A percentile compares a stretch with the other conserved stretches of the same genome.
Conservation (phyloP, 2,329 filamentous ascomycete genomes). For the Trichoderma atrobrunneum region DNA sequence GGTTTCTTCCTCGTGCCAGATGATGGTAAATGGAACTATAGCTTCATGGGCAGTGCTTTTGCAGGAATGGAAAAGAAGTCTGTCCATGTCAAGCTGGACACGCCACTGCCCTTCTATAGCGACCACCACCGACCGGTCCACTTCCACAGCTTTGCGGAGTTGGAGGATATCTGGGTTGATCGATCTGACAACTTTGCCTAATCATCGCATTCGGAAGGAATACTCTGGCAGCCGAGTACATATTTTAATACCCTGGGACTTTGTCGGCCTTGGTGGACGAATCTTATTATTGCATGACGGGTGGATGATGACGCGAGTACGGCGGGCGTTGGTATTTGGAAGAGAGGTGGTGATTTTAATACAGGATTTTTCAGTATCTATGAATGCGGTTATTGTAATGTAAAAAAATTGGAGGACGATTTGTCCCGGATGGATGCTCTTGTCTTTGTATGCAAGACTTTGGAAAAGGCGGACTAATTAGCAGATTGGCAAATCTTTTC, state of each 20-base stretch:
- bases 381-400: not conserved
- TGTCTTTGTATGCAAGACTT: conserved; percentile 4
- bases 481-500: conserved; percentile 14
- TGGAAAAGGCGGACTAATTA: conserved; percentile 9
- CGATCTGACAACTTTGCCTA: conserved; percentile 89
- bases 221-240: not conserved
- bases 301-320: conserved; percentile 2
- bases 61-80: conserved; percentile 85
- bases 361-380: not conserved
- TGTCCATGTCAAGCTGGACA: conserved; percentile 90
- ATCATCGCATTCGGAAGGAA: conserved; percentile 23
- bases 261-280: not conserved
- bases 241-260: not conserved
- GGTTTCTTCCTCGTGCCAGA: conserved; percentile 97
- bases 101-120: conserved; percentile 85
- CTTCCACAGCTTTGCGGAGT: conserved; percentile 95
- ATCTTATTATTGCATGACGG: not conserved
- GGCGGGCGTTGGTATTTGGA: conserved; percentile 6
- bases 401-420: not conserved
- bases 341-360: not conserved
- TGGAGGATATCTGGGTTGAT: conserved; percentile 97
- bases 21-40: conserved; percentile 91
- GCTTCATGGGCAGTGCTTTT: conserved; percentile 92
- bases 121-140: conserved; percentile 89
- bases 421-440: not conserved